Evolutionary conservation across 306 rosid genomes (phyloP), one percentile per base, ranked within the genome.

Genomic region (Pyrus betulifolia): DNA sequence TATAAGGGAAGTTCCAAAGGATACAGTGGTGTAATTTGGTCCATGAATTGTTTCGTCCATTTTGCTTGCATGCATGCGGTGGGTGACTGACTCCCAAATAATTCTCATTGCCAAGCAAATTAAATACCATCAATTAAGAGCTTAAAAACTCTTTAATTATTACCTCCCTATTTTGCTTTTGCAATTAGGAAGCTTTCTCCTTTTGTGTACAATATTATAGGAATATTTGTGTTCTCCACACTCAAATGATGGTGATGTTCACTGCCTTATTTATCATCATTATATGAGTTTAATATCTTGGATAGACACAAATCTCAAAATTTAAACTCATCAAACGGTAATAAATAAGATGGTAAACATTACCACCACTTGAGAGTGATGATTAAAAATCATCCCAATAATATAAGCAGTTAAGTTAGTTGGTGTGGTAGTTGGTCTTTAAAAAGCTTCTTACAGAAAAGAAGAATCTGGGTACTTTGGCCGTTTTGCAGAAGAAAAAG

Each of bases 391-490:
- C 40, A 35, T 9, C 9, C 2, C 40, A 35, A 44, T 70, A 69
- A 30, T 46, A 49, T 8, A 13, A 82, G 86, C 31, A 64, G 84
- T 87, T 82, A 81, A 72, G 83, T 79, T 74, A 74, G 93, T 82
- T 79, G 85, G 54, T 79, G 73, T 38, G 69, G 80, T 65, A 22
- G 85, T 79, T 78, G 91, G 84, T 79, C 68, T 79, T 80, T 72
- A 65, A 9, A 9, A 35, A 35, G 40, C 40, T 35, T 35, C 40
- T 7, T 35, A 35, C 7, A 35, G 9, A 35, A 35, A 35, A 35
- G 9, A 7, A 35, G 40, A 35, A 35, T 35, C 40, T 35, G 21
- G 55, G 69, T 72, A 7, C 40, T 60, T 62, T 15, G 54, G 66
- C 67, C 68, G 25, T 76, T 5, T 68, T 45, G 51, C 58, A 51